phyloP scores from a whole-genome alignment of 768 basidiomycete genomes.

The Mycena albidolilacea region DNA sequence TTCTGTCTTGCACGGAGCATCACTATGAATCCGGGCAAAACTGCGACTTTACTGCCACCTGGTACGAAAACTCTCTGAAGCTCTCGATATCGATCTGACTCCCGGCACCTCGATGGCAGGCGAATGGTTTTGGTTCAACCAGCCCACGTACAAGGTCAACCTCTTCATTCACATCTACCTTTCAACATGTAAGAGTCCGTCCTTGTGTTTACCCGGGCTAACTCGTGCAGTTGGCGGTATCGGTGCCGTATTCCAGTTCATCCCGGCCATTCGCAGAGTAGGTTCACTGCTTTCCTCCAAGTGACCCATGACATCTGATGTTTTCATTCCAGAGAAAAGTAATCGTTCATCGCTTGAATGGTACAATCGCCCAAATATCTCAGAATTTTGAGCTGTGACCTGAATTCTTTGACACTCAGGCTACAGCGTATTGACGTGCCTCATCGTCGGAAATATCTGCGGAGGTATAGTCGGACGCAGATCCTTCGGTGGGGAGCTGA shows the following conservation, averaged over 20 bases:
- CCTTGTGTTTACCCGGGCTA: background rate
- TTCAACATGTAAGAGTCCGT: constrained; percentile 39
- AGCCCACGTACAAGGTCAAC: constrained; percentile 40
- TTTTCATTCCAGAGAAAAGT: constrained; percentile 33
- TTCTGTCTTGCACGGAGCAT: constrained; percentile 43
- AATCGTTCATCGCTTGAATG: constrained; percentile 44
- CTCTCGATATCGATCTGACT: too few species aligned
- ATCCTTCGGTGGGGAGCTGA: constrained; percentile 47
- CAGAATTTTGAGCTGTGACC: background rate
- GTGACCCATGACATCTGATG: background rate
- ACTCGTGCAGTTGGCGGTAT: constrained; percentile 42
- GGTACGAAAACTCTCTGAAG: background rate
- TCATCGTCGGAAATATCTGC: constrained; percentile 42
- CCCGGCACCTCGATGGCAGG: constrained; percentile 26
- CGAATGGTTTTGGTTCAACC: constrained; percentile 45
- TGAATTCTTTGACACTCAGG: constrained; percentile 19
- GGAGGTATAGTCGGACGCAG: constrained; percentile 40
- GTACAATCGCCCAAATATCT: background rate
- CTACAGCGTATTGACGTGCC: constrained; percentile 38
- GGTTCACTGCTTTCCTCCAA: background rate
- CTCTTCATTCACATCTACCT: constrained; percentile 46
- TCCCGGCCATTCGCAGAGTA: constrained; percentile 45
- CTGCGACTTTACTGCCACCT: background rate
- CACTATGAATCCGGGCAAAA: constrained; percentile 34
- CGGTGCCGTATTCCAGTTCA: constrained; percentile 42